Evolutionary conservation across 148 eudicot species (phyloP).

Genomic region (Beta vulgaris): DNA sequence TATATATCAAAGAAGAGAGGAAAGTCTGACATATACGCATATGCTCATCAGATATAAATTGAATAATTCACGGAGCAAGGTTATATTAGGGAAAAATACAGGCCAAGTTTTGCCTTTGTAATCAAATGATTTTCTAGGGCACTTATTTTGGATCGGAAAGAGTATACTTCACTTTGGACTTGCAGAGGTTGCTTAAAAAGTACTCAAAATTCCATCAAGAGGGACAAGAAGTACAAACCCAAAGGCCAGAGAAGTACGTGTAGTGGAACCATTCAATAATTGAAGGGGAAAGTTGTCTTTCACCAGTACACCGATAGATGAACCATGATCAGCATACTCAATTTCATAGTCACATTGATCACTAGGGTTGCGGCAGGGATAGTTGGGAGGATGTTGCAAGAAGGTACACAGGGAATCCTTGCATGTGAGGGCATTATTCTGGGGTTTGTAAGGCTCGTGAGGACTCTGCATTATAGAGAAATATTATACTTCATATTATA

Average conservation of each 20-base stretch:
- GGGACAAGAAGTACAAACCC: conserved; percentile 46
- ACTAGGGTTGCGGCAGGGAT: conserved; percentile 41
- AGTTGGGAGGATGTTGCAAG: conserved; percentile 45
- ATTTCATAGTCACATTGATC: conserved; percentile 94
- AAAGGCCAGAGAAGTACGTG: conserved; percentile 51
- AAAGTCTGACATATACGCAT: not conserved
- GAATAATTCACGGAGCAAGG: not conserved
- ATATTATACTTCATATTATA: not conserved
- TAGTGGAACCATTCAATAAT: conserved; percentile 48
- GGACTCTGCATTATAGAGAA: conserved; percentile 56
- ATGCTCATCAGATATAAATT: not conserved
- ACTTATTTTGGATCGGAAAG: not conserved
- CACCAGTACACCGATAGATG: conserved; percentile 75
- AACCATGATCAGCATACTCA: conserved; percentile 78
- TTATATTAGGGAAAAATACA: not conserved
- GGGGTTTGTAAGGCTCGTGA: conserved; percentile 76
- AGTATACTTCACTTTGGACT: not conserved
- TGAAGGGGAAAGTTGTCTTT: conserved; percentile 55
- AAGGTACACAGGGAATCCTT: conserved; percentile 59
- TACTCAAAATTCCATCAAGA: not conserved
- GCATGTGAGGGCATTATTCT: conserved; percentile 51
- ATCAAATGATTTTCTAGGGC: not conserved
- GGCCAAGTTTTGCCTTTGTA: not conserved
- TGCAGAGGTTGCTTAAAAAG: not conserved
- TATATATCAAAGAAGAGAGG: not conserved